Base-by-base conservation (phyloP, 306 rosid genomes). In the Malus sieversii region DNA sequence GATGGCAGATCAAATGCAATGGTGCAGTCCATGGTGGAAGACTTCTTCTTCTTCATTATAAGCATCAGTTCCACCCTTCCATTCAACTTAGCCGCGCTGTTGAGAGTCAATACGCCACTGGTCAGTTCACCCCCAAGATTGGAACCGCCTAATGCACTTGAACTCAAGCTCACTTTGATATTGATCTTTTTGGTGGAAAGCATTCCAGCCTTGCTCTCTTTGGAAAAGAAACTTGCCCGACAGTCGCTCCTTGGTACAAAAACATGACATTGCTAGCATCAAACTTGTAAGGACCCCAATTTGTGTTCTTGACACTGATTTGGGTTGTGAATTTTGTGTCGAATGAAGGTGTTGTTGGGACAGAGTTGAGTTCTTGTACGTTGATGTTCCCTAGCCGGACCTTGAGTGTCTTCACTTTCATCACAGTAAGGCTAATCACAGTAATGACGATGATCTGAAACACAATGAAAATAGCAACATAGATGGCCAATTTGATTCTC, bases 281-380 rank as follows among this genome's bases (percentile, higher is more conserved):
- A 19, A 44, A 74, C 59, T 74, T 74, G 61, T 74, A 74, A 15
- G 78, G 78, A 30, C 78, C 71, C 52, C 51, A 74, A 25, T 74
- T 74, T 2, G 71, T 62, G 46, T 63, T 74, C 30, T 74, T 74
- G 10, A 74, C 32, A 22, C 46, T 45, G 19, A 25, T 65, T 59
- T 73, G 77, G 40, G 68, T 73, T 22, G 27, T 40, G 77, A 73
- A 73, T 29, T 27, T 38, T 16, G 65, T 59, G 55, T 73, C 57
- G 10, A 73, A 73, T 7, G 77, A 59, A 20, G 76, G 66, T 19
- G 66, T 20, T 55, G 66, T 4, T 14, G 33, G 7, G 7, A 23
- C 30, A 4, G 63, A 29, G 3, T 3, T 33, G 22, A 64, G 13
- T 18, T 5, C 64, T 32, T 22, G 44, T 71, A 70, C 12, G 1